These are phyloP conservation scores for Vigna hirtella DNA, from an alignment of 306 rosid genomes.

Conservation along the genomic window DNA sequence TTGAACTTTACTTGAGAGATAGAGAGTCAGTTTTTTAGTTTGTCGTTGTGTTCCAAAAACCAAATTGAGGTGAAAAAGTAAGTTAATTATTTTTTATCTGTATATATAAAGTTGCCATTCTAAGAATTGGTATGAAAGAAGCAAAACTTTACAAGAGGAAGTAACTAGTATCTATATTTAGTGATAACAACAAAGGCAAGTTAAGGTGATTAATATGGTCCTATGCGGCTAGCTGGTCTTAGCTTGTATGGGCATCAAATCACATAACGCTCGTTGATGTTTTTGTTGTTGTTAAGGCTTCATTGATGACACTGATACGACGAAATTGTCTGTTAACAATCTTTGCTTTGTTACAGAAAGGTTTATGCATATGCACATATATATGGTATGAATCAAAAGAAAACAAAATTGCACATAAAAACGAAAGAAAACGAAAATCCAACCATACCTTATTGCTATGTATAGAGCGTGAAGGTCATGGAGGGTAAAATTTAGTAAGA, in stretches of 20 bases:
- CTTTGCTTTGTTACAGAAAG: constrained; percentile 42
- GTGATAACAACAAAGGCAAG: constrained; percentile 21
- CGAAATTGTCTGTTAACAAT: constrained; percentile 41
- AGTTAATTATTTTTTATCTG: constrained; percentile 9
- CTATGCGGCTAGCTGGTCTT: constrained; percentile 32
- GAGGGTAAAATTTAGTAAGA: constrained; percentile 15
- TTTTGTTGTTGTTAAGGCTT: constrained; percentile 41
- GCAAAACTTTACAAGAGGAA: constrained; percentile 12
- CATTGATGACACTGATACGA: constrained; percentile 43
- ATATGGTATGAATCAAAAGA: not conserved
- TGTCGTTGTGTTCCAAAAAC: not conserved
- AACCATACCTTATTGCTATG: not conserved
- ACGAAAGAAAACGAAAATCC: constrained; percentile 38
- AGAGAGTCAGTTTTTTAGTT: not conserved
- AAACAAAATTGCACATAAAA: constrained; percentile 35
- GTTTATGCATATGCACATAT: not conserved
- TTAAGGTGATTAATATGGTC: constrained; percentile 32
- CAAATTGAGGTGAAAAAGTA: not conserved
- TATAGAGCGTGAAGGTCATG: constrained; percentile 1
- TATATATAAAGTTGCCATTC: constrained; percentile 25
- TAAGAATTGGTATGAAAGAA: constrained; percentile 21
- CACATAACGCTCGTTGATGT: constrained; percentile 8
- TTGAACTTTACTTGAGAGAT: not conserved
- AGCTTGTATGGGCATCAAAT: constrained; percentile 10
- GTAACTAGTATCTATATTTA: not conserved